These are phyloP conservation scores for Xylaria sp. DNA, from an alignment of 2,329 filamentous ascomycete genomes.

Conservation along the genomic window DNA sequence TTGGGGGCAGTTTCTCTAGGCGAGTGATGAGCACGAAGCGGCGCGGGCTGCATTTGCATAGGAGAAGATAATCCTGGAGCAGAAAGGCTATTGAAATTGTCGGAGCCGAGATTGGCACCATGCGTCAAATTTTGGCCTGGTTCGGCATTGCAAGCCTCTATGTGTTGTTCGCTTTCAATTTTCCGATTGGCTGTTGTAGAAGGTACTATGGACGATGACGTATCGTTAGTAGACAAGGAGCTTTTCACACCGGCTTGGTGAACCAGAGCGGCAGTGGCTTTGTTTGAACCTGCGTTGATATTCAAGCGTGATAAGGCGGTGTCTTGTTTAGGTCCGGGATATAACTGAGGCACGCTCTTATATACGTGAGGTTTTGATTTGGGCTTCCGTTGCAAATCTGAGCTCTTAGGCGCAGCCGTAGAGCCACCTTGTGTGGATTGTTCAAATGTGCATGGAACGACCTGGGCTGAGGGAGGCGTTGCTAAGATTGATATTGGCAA, in stretches of 20 bases:
- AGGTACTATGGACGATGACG: constrained; percentile 46
- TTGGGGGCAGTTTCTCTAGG: constrained; percentile 12
- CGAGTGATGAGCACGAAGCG: constrained; percentile 18
- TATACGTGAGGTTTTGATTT: constrained; percentile 29
- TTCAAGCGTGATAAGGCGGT: constrained; percentile 23
- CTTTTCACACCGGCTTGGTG: constrained; percentile 28
- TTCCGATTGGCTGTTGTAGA: constrained; percentile 39
- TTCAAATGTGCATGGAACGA: constrained; percentile 48
- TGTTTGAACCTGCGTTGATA: not conserved
- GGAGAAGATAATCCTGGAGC: constrained; percentile 32
- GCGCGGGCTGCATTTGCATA: constrained; percentile 32
- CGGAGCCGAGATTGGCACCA: not conserved
- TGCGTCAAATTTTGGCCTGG: constrained; percentile 15
- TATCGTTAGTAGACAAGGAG: constrained; percentile 39
- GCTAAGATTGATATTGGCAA: constrained; percentile 40
- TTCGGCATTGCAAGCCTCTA: constrained; percentile 9
- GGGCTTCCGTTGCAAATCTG: constrained; percentile 14
- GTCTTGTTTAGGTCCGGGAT: constrained; percentile 35
- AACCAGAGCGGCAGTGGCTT: not conserved
- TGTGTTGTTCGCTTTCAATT: constrained; percentile 19
- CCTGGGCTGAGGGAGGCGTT: constrained; percentile 51
- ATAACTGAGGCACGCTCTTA: constrained; percentile 36
- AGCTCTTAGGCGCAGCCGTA: constrained; percentile 10
- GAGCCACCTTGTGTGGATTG: constrained; percentile 25
- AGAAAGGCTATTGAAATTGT: constrained; percentile 6